Conservation (phyloP, 768 basidiomycete species). For the Amanita jacksonii region DNA sequence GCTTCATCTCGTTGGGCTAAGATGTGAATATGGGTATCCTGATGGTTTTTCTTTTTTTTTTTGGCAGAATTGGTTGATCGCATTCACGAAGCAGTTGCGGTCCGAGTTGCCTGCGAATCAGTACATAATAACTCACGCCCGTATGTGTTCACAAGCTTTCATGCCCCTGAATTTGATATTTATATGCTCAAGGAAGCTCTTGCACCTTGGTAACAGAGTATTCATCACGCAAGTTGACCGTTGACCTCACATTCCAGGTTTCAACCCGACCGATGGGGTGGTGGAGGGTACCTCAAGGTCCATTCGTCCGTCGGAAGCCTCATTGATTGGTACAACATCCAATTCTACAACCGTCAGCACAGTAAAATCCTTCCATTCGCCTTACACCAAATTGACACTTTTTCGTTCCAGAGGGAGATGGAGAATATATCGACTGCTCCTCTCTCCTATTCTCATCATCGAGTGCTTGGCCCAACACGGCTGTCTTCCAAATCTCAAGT, state of each 20-base stretch:
- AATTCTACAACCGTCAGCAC: slow-evolving; percentile 27
- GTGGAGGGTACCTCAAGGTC: slow-evolving; percentile 50
- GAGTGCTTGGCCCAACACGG: slow-evolving; percentile 41
- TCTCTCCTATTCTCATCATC: slow-evolving; percentile 45
- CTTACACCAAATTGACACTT: neutral
- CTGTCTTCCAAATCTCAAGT: slow-evolving; percentile 40
- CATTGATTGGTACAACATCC: slow-evolving; percentile 59
- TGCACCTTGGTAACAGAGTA: neutral
- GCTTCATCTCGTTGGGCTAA: too few species aligned
- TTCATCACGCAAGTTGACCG: neutral
- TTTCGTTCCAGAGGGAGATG: slow-evolving; percentile 30
- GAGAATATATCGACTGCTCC: slow-evolving; percentile 43
- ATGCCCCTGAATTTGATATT: neutral
- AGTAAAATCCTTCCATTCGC: neutral
- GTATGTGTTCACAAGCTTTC: slow-evolving; percentile 22
- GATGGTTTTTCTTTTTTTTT: too few species aligned
- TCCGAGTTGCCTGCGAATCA: slow-evolving; percentile 34
- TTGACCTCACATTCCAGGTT: slow-evolving; percentile 26
- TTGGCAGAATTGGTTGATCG: slow-evolving; percentile 43
- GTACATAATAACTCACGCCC: slow-evolving; percentile 48
- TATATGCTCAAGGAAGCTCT: neutral
- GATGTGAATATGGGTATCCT: too few species aligned
- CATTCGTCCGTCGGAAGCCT: slow-evolving; percentile 40
- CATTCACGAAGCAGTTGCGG: slow-evolving; percentile 44
- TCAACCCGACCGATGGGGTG: slow-evolving; percentile 29